Conservation (phyloP, 495 filamentous ascomycete species). For the Aspergillus conjunctus region DNA sequence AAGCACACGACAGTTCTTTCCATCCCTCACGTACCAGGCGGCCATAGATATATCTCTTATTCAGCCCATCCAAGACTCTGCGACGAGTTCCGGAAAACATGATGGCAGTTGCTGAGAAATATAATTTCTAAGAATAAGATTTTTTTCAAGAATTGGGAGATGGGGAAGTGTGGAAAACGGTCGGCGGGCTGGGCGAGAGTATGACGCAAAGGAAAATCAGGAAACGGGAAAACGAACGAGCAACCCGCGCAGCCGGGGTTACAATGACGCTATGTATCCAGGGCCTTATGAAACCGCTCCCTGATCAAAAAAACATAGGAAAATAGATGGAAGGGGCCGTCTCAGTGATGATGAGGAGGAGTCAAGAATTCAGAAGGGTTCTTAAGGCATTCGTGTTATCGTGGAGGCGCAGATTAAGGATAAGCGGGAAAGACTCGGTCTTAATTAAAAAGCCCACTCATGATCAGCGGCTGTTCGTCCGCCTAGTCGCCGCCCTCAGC, state of each 20-base stretch:
- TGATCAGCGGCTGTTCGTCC: conserved; percentile 3
- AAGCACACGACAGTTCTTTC: conserved; percentile 8
- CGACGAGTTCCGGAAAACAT: conserved; percentile 56
- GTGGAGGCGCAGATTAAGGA: neutral
- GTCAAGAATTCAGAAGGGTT: conserved; percentile 1
- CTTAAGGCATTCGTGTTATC: conserved; percentile 3
- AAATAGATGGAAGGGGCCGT: neutral
- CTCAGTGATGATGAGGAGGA: neutral
- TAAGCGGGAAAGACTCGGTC: neutral
- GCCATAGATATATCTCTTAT: conserved; percentile 78
- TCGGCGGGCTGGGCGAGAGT: conserved; percentile 33
- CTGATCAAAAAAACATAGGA: neutral
- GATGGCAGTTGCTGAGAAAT: conserved; percentile 16
- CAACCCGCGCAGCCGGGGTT: conserved; percentile 13
- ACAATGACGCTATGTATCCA: neutral
- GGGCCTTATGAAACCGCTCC: neutral
- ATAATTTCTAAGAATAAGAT: conserved; percentile 15
- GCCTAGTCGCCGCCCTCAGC: neutral
- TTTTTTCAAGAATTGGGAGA: conserved; percentile 6
- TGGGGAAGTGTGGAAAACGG: conserved; percentile 25
- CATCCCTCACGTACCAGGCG: conserved; percentile 63
- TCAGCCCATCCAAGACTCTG: conserved; percentile 66
- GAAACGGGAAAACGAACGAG: neutral
- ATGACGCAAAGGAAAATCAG: conserved; percentile 44
- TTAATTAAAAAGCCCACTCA: conserved; percentile 8